Base-by-base conservation (phyloP, 2,329 filamentous ascomycete genomes). In the Ceratocystis eucalypticola region DNA sequence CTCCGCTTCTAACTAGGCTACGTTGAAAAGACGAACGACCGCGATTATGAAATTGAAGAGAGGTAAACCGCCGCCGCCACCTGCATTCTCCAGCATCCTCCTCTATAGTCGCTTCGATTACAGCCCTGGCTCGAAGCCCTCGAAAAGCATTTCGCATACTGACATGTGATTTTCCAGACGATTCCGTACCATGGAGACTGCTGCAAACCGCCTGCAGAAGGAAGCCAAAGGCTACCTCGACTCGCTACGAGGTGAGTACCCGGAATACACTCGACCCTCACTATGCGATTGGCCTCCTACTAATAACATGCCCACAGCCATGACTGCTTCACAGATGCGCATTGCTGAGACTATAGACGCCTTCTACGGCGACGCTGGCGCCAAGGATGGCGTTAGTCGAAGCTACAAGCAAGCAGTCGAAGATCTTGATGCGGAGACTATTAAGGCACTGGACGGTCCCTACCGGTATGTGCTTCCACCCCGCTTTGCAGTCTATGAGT, bases 291-390 rank as follows among this genome's bases (percentile, higher is more conserved):
- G 25, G 28, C 22, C 20, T 15, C 25, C 44, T 46, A n/a, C 25
- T 59, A 17, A 57, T 65, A 55, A 68, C 62, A 17, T 15, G 6
- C 5, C 25, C 28, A 37, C 70, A 91, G 93, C 94, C 71, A 99
- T 99, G 94, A 99, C 94, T 17, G 93, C 94, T 64, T 96, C 92
- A 65, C 94, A 99, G 78, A 97, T 99, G 93, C 88, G 93, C 74
- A 97, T 99, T 76, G 94, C 94, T 70, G 94, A 99, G 77, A 99
- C 94, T 22, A 99, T 99, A 77, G 94, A 99, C 78, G 94, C 94
- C 50, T 99, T 99, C 77, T 99, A 99, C 78, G 94, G 94, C 66
- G 94, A 99, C 74, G 88, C 92, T 0, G 95, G 95, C 64, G 91
- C 94, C 63, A 90, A 87, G 72, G 95, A 99, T 75, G 94, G 94